These are phyloP conservation scores for Phaeosphaeria sp. DNA, from an alignment of 2,329 filamentous ascomycete species.

Conservation along the genomic window DNA sequence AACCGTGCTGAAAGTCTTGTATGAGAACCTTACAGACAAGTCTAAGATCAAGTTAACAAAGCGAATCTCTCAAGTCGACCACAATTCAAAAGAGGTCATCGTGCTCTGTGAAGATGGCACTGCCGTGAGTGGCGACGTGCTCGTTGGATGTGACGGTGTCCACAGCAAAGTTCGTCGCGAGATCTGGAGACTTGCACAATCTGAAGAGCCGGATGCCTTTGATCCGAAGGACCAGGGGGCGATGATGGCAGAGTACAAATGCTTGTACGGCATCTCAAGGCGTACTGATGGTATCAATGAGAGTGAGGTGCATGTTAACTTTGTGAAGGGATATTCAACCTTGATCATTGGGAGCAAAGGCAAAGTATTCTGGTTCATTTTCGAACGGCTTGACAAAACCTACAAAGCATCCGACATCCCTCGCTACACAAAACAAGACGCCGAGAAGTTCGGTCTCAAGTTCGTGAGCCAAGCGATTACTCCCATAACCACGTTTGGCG, in stretches of 20 bases:
- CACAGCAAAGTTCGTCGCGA: slow-evolving; percentile 16
- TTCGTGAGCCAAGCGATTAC: slow-evolving; percentile 32
- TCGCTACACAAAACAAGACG: slow-evolving; percentile 42
- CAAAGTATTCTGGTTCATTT: slow-evolving; percentile 40
- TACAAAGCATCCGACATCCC: slow-evolving; percentile 32
- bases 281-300: background rate
- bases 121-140: slow-evolving; percentile 9
- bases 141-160: slow-evolving; percentile 22
- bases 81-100: slow-evolving; percentile 9
- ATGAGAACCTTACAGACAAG: slow-evolving; percentile 21
- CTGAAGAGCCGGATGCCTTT: slow-evolving; percentile 6
- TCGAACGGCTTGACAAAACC: slow-evolving; percentile 24
- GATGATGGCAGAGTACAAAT: slow-evolving; percentile 18
- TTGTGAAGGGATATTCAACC: slow-evolving; percentile 5
- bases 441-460: slow-evolving; percentile 29
- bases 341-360: slow-evolving; percentile 20
- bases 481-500: slow-evolving; percentile 37
- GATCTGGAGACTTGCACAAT: slow-evolving; percentile 15
- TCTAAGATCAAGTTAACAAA: slow-evolving; percentile 11
- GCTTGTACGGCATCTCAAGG: slow-evolving; percentile 19
- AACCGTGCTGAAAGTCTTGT: slow-evolving; percentile 12
- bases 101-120: slow-evolving; percentile 15
- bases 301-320: slow-evolving; percentile 12
- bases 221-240: slow-evolving; percentile 6
- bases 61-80: slow-evolving; percentile 12